Conservation (phyloP, 495 filamentous ascomycete genomes). For the Friedmanniomyces simplex region DNA sequence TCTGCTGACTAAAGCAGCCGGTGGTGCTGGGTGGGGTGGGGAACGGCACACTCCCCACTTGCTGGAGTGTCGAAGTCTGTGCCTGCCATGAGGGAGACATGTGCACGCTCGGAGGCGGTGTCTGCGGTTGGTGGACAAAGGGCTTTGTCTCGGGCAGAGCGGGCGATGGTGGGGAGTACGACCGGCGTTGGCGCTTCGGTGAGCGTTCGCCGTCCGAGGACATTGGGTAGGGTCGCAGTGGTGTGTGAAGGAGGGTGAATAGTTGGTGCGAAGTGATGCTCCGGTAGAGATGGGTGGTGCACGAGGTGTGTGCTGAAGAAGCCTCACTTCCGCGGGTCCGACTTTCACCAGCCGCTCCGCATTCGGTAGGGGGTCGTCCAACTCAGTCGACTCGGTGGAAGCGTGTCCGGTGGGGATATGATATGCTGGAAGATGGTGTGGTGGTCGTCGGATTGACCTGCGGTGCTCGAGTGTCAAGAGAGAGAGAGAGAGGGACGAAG, state of each 20-base stretch:
- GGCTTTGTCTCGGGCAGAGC: slow-evolving; percentile 24
- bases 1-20: slow-evolving; percentile 9
- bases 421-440: not conserved
- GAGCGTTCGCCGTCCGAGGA: slow-evolving; percentile 11
- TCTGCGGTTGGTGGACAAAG: slow-evolving; percentile 29
- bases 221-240: slow-evolving; percentile 1
- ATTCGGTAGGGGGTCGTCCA: not conserved
- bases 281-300: not conserved
- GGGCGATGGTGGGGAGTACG: slow-evolving; percentile 30
- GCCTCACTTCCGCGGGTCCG: not conserved
- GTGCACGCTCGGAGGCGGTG: slow-evolving; percentile 30
- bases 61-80: slow-evolving; percentile 22
- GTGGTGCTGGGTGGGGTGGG: slow-evolving; percentile 38
- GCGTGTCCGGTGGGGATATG: not conserved
- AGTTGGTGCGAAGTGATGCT: not conserved
- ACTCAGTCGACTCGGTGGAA: not conserved
- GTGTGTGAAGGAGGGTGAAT: not conserved
- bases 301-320: not conserved
- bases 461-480: not conserved
- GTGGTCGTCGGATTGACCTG: too few relatives aligned
- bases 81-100: slow-evolving; percentile 27
- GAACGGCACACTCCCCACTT: slow-evolving; percentile 21
- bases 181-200: slow-evolving; percentile 28
- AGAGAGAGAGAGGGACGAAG: too few relatives aligned
- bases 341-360: not conserved